Percentiles rank a stretch among this genome's conserved stretches.
These are phyloP conservation scores for Tolypocladium nubicola DNA, from an alignment of 2,329 filamentous ascomycete species.

Conservation along the genomic window DNA sequence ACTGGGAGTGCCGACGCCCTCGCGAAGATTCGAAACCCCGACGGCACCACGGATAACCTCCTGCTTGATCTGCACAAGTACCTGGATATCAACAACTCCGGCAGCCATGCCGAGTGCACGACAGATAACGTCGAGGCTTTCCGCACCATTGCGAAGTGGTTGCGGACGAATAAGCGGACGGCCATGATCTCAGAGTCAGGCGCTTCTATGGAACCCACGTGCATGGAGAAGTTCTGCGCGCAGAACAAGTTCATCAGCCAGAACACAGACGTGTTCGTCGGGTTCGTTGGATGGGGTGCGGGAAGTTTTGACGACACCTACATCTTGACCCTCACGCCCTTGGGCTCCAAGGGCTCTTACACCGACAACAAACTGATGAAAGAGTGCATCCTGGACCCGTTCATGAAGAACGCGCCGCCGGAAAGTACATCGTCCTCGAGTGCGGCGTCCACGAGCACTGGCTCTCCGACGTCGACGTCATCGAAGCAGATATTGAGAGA, in stretches of 20 bases:
- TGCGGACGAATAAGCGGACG: conserved; percentile 34
- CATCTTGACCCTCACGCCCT: conserved; percentile 31
- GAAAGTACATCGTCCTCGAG: background rate
- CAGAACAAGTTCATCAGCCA: conserved; percentile 34
- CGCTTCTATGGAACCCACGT: conserved; percentile 31
- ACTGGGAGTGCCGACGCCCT: conserved; percentile 41
- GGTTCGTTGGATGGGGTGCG: conserved; percentile 35
- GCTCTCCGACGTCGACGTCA: background rate
- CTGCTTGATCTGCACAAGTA: conserved; percentile 52
- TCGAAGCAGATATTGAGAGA: background rate
- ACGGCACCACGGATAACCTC: conserved; percentile 45
- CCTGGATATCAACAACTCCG: conserved; percentile 46
- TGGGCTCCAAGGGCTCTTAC: conserved; percentile 11
- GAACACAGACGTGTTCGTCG: conserved; percentile 36
- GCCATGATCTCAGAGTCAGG: conserved; percentile 44
- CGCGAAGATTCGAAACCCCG: conserved; percentile 43
- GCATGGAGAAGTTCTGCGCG: conserved; percentile 31
- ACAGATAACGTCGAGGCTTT: conserved; percentile 42
- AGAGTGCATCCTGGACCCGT: conserved; percentile 29
- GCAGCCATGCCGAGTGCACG: conserved; percentile 39
- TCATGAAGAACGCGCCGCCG: conserved; percentile 6
- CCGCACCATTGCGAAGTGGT: conserved; percentile 31
- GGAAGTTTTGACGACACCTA: conserved; percentile 32
- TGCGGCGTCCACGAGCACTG: background rate
- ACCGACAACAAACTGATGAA: conserved; percentile 30